Conservation (phyloP, 2,329 filamentous ascomycete genomes). For the Lasiodiplodia citricola region DNA sequence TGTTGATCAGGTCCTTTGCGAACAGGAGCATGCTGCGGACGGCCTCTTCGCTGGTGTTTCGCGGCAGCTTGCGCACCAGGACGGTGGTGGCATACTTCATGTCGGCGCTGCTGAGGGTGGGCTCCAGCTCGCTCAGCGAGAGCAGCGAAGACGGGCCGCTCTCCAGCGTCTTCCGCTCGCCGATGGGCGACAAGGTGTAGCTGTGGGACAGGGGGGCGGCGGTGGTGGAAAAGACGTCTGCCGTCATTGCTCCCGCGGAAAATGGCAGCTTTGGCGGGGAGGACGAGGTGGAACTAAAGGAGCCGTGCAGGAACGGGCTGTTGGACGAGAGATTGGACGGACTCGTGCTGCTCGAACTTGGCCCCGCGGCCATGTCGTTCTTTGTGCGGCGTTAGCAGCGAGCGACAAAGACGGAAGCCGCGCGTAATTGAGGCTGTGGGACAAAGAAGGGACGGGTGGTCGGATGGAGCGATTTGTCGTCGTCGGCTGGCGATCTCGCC, state of each 20-base stretch:
- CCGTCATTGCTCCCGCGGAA: slow-evolving; percentile 44
- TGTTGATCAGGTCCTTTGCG: slow-evolving; percentile 65
- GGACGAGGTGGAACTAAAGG: slow-evolving; percentile 47
- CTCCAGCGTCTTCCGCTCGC: slow-evolving; percentile 47
- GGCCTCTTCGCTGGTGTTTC: slow-evolving; percentile 62
- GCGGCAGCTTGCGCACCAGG: slow-evolving; percentile 64
- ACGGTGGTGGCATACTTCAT: slow-evolving; percentile 44
- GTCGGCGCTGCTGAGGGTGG: slow-evolving; percentile 33
- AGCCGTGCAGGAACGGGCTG: slow-evolving; percentile 46
- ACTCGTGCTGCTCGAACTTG: slow-evolving; percentile 49
- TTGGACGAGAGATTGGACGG: slow-evolving; percentile 45
- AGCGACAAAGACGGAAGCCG: slow-evolving; percentile 21
- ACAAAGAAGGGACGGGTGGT: slow-evolving; percentile 26
- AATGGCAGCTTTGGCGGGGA: slow-evolving; percentile 44
- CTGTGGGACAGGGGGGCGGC: slow-evolving; percentile 37
- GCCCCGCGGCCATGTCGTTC: slow-evolving; percentile 44
- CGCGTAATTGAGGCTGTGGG: slow-evolving; percentile 18
- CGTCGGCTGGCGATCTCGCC: neutral
- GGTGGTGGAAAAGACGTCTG: slow-evolving; percentile 46
- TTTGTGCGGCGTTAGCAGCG: slow-evolving; percentile 19
- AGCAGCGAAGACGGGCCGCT: slow-evolving; percentile 43
- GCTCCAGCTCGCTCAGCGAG: slow-evolving; percentile 43
- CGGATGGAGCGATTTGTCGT: neutral
- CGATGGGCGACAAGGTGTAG: slow-evolving; percentile 48
- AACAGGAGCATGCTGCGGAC: slow-evolving; percentile 70